phyloP scores from a whole-genome alignment of 1,284 basidiomycete species.

The Rhodotorula mucilaginosa region DNA sequence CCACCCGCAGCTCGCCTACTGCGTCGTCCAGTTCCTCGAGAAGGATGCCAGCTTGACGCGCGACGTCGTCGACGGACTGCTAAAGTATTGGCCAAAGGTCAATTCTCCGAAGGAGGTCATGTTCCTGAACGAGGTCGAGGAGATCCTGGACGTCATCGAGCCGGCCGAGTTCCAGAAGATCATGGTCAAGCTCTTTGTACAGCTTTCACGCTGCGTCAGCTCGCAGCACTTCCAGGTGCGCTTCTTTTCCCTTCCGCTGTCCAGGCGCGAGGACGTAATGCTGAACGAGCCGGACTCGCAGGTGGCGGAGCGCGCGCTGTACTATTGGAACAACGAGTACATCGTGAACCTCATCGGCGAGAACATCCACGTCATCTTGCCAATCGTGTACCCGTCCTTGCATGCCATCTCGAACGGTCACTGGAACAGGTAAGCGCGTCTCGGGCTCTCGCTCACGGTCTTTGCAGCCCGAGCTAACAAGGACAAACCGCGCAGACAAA shows the following conservation, averaged over 20 bases:
- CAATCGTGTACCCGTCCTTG: constrained; percentile 96
- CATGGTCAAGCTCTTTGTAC: constrained; percentile 87
- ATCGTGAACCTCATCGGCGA: constrained; percentile 99
- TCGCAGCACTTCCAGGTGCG: constrained; percentile 92
- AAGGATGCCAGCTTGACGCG: constrained; percentile 91
- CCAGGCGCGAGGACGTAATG: neutral
- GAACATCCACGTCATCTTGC: constrained; percentile 82
- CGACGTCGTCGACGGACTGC: constrained; percentile 89
- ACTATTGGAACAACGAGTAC: constrained; percentile 99
- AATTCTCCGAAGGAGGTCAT: constrained; percentile 99
- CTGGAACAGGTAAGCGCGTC: constrained; percentile 74
- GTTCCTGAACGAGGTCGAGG: constrained; percentile 99
- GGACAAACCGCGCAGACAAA: constrained; percentile 57
- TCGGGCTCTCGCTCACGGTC: too few relatives aligned
- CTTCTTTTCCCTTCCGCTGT: constrained; percentile 13
- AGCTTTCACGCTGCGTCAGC: constrained; percentile 95
- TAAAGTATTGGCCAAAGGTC: constrained; percentile 99
- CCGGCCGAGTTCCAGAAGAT: constrained; percentile 96
- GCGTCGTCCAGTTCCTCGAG: constrained; percentile 97
- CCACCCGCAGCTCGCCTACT: constrained; percentile 97
- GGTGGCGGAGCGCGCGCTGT: constrained; percentile 86
- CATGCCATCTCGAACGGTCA: constrained; percentile 96
- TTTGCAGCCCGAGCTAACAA: constrained; percentile 52
- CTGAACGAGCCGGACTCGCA: constrained; percentile 31
- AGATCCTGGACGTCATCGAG: constrained; percentile 97